These are phyloP conservation scores for Lactuca sativa DNA, from an alignment of 129 eudicot species.

Conservation along the genomic window DNA sequence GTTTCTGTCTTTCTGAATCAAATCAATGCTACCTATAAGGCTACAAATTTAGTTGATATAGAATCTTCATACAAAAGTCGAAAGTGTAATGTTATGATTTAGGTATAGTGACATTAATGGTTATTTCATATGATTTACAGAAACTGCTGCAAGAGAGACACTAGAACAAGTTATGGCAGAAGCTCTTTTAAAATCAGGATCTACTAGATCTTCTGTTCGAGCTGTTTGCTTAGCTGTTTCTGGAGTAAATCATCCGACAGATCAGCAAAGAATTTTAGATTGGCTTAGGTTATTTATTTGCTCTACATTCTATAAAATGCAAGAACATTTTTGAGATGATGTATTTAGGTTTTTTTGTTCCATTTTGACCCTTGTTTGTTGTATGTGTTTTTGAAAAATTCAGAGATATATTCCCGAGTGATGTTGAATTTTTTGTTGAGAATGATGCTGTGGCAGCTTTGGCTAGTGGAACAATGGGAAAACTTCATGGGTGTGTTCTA, in stretches of 20 bases:
- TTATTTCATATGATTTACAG: slow-evolving; percentile 37
- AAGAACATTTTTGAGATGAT: neutral
- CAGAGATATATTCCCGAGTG: slow-evolving; percentile 77
- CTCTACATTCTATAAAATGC: neutral
- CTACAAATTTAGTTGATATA: no score
- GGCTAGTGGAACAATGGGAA: slow-evolving; percentile 98
- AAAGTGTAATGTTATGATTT: no score
- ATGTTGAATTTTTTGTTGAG: slow-evolving; percentile 65
- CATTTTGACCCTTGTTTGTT: neutral
- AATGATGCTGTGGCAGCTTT: slow-evolving; percentile 99
- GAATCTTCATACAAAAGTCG: no score
- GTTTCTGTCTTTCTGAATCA: no score
- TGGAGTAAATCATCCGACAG: slow-evolving; percentile 92
- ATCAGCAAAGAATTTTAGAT: slow-evolving; percentile 66
- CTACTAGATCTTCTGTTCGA: slow-evolving; percentile 71
- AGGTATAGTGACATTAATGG: slow-evolving; percentile 1
- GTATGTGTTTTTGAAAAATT: slow-evolving; percentile 6
- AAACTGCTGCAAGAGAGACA: slow-evolving; percentile 87
- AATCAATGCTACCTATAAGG: no score
- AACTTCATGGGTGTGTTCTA: slow-evolving; percentile 95
- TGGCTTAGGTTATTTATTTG: slow-evolving; percentile 69
- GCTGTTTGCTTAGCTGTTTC: slow-evolving; percentile 96
- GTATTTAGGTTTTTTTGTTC: neutral
- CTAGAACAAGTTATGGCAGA: slow-evolving; percentile 88
- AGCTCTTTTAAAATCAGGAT: slow-evolving; percentile 62